Base-by-base conservation (phyloP, 495 filamentous ascomycete genomes). In the Evernia prunastri region DNA sequence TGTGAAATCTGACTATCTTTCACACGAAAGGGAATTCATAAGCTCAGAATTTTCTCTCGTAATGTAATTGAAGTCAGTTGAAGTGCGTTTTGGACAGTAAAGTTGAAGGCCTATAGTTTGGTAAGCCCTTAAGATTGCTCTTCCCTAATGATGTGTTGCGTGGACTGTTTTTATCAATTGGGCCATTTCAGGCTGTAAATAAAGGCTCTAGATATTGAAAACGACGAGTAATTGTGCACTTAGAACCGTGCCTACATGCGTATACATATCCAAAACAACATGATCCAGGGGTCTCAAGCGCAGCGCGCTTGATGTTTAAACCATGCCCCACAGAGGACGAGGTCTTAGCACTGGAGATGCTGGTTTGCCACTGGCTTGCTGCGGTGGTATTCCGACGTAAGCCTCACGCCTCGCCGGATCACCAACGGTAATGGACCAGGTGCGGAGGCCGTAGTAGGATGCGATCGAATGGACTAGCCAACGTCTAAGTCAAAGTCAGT, bases 401-500 rank as follows among this genome's bases (percentile, higher is more conserved):
- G 95, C 91, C 65, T 96, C 88, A 59, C 91, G 83, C 37, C 88
- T 83, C 45, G 85, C 83, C 20, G 91, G 89, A 68, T 87, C 79
- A 25, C 89, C 91, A 20, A 86, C 80, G 1, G 89, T 89, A 69
- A 92, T 82, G 3, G 87, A 91, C 81, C 89, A 92, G 49, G 91
- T 93, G 57, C 84, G 84, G 62, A 98, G 80, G 37, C 91, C 93
- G 73, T 98, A 98, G 74, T 98, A 97, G 10, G 86, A 80, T 27
- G 91, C 95, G 67, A 98, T 90, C 57, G 86, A 88, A 76, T 98
- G 92, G 7, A 96, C 91, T 61, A 98, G 84, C 89, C 91, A 98
- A 58, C 94, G 88, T 66, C 90, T 95, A 65, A 23, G 65, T 59
- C 54, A 18, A 40, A 4, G 10, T 60, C 49, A 66, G 39, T 39